Evolutionary conservation across 345 rosid species (phyloP).

Genomic region (Populus euphratica): DNA sequence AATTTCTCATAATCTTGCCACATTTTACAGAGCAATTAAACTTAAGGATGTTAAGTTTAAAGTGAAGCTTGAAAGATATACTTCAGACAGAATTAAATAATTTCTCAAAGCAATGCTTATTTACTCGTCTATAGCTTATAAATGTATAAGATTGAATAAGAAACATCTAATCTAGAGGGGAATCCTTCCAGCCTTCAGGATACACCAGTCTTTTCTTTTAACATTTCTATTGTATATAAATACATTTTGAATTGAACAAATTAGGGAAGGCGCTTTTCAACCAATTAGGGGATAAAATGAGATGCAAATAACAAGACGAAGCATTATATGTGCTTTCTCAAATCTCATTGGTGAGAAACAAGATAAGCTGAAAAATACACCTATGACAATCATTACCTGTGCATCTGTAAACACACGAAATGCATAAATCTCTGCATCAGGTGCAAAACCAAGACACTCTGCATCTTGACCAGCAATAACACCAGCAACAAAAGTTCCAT

Average conservation of each 20-base stretch:
- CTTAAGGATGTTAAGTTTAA: not conserved
- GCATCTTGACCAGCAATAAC: conserved; percentile 85
- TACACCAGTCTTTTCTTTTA: too few species aligned
- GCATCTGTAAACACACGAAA: conserved; percentile 94
- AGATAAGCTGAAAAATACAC: conserved; percentile 6
- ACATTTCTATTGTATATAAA: too few species aligned
- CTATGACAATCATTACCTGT: conserved; percentile 74
- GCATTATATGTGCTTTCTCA: not conserved
- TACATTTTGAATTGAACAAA: too few species aligned
- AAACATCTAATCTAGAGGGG: too few species aligned
- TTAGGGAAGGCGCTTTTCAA: too few species aligned
- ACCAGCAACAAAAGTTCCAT: conserved; percentile 99
- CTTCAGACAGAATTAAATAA: not conserved
- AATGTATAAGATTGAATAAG: too few species aligned
- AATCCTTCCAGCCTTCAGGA: too few species aligned
- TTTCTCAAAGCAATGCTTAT: not conserved
- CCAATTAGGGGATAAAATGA: too few species aligned
- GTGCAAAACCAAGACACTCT: conserved; percentile 95
- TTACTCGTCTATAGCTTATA: not conserved
- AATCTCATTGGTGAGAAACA: not conserved
- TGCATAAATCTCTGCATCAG: conserved; percentile 90
- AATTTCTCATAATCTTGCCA: conserved; percentile 66
- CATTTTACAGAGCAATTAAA: conserved; percentile 18
- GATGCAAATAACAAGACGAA: too few species aligned
- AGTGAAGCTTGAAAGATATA: conserved; percentile 1